Evolutionary conservation across 2,329 filamentous ascomycete genomes (phyloP).

Genomic region (Sporothrix dimorphospora): DNA sequence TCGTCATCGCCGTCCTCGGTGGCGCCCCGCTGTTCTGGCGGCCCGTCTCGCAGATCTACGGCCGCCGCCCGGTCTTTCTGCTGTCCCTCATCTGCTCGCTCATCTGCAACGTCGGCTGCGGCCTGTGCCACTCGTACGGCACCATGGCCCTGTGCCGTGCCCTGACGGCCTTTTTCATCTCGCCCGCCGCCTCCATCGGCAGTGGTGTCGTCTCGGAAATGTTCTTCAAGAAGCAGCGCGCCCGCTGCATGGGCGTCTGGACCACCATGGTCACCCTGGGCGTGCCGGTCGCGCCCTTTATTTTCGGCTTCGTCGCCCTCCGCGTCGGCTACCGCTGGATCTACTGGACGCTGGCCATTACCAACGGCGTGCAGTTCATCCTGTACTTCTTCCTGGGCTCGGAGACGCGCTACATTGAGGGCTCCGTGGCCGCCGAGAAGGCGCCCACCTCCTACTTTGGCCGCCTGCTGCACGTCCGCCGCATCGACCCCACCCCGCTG

Average conservation of each 20-base stretch:
- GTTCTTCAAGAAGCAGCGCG: conserved; percentile 59
- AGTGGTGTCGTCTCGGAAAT: conserved; percentile 61
- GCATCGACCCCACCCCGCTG: conserved; percentile 57
- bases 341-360: conserved; percentile 60
- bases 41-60: conserved; percentile 56
- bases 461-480: conserved; percentile 47
- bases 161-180: conserved; percentile 59
- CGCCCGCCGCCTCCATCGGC: conserved; percentile 55
- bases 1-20: conserved; percentile 59
- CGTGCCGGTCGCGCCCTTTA: conserved; percentile 40
- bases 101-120: conserved; percentile 58
- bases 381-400: conserved; percentile 58
- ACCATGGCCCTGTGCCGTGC: conserved; percentile 57
- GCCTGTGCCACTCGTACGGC: conserved; percentile 51
- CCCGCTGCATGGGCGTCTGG: conserved; percentile 61
- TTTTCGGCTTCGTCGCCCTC: conserved; percentile 52
- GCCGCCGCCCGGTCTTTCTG: conserved; percentile 58
- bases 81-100: conserved; percentile 52
- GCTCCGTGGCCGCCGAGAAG: conserved; percentile 26
- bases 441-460: conserved; percentile 41
- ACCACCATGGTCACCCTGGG: conserved; percentile 44
- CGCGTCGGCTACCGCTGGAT: conserved; percentile 59
- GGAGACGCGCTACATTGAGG: conserved; percentile 58
- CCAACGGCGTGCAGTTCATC: conserved; percentile 59
- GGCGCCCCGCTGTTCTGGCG: conserved; percentile 60